phyloP scores from a whole-genome alignment of 176 grass and related monocot genomes.

The Aegilops sharonensis region DNA sequence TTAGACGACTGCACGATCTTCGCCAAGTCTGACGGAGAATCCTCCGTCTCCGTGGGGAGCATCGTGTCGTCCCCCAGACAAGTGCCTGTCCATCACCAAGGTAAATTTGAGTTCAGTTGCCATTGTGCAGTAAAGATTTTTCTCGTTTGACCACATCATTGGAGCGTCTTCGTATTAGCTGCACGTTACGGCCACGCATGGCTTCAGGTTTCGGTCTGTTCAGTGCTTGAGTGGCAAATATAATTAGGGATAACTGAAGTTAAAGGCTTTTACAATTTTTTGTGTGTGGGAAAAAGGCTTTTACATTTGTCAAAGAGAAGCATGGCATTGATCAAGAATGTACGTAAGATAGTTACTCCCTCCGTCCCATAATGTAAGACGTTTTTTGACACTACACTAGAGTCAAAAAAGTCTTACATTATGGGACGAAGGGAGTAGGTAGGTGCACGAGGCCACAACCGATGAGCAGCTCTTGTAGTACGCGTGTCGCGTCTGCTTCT shows the following conservation, averaged over 20 bases:
- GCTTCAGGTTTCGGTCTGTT: background rate
- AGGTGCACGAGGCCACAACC: background rate
- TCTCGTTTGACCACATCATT: too few relatives aligned
- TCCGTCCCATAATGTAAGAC: too few relatives aligned
- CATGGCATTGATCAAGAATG: background rate
- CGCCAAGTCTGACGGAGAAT: slow-evolving; percentile 27
- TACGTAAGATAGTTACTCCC: background rate
- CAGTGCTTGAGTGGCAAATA: background rate
- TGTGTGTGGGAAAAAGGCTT: background rate
- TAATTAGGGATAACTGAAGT: background rate
- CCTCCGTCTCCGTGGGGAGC: background rate
- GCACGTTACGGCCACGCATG: too few relatives aligned
- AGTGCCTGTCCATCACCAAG: background rate
- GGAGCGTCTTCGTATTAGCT: too few relatives aligned
- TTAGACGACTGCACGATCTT: slow-evolving; percentile 35
- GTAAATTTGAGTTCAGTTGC: background rate
- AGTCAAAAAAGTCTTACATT: too few relatives aligned
- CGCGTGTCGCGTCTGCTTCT: background rate
- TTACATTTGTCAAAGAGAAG: background rate
- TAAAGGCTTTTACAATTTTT: background rate
- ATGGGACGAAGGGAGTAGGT: too few relatives aligned
- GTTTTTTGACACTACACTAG: too few relatives aligned
- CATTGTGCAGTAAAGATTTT: background rate
- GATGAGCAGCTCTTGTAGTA: background rate
- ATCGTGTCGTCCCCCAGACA: too few relatives aligned